These are phyloP conservation scores for Trametes hirsuta DNA, from an alignment of 1,284 basidiomycete genomes.

Conservation along the genomic window DNA sequence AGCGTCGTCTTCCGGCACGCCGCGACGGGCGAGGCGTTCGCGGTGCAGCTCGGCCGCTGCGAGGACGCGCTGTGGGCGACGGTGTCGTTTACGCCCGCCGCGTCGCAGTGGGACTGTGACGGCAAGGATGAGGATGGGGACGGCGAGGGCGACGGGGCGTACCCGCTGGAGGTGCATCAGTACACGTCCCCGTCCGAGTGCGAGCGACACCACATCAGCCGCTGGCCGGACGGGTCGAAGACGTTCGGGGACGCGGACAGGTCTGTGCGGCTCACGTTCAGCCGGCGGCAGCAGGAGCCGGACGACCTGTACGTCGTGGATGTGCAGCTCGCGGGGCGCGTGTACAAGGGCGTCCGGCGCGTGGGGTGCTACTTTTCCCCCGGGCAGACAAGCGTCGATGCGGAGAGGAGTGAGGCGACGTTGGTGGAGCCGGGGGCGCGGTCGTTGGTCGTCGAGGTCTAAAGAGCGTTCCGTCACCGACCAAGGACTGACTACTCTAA, in stretches of 20 bases:
- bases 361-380: neutral
- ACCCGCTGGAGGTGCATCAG: slow-evolving; percentile 6
- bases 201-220: slow-evolving; percentile 4
- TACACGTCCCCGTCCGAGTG: slow-evolving; percentile 3
- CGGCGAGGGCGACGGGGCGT: neutral
- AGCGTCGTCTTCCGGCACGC: slow-evolving; percentile 2
- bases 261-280: neutral
- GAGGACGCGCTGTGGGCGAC: slow-evolving; percentile 5
- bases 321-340: neutral
- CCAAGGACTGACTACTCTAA: too few species aligned
- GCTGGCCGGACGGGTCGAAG: slow-evolving; percentile 3
- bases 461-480: neutral
- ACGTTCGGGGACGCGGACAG: slow-evolving; percentile 2
- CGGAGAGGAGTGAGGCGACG: too few species aligned
- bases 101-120: neutral
- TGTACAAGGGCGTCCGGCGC: neutral
- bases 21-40: slow-evolving; percentile 2
- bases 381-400: neutral
- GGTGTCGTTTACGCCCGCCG: neutral
- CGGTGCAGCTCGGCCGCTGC: slow-evolving; percentile 3
- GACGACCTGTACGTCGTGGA: neutral
- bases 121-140: neutral
- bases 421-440: too few species aligned
- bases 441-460: neutral
- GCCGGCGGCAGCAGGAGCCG: slow-evolving; percentile 1